Evolutionary conservation across 495 filamentous ascomycete species (phyloP), one percentile per base, ranked within the genome.

Genomic region (Hypoxylon lenormandii): DNA sequence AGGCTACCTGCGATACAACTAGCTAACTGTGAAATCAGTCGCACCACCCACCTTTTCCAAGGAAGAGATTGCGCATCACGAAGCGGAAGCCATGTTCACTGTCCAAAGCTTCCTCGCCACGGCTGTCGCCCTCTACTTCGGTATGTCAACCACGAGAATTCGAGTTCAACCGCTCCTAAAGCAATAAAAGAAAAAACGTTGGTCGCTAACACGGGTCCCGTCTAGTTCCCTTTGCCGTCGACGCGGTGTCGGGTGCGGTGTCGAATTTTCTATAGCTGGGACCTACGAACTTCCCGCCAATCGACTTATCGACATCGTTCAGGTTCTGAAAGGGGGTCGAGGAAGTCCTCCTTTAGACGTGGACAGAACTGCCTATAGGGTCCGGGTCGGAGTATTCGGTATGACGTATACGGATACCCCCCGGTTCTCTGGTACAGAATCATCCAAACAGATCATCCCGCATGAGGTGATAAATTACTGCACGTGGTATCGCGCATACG

Each of bases 161-260:
- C 7, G 26, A 3, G 2, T 26, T 26, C 23, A 11, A 19, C 37
- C 22, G 26, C 1, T 47, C 40, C n/a, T 19, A 6, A 8, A 28
- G 10, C 4, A 50, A 16, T 22, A 8, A 6, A 8, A 28, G 10
- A 2, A 50, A 16, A 30, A 8, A 19, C 33, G 10, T 46, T 16
- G 8, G 19, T 70, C 30, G 51, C 37, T 52, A 30, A 60, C 46
- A 51, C 26, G 61, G 30, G 16, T 18, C 38, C 43, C 33, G 36
- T 8, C 38, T 64, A 95, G 93, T 91, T 55, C 93, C 93, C 59
- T 96, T 96, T 80, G 85, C 88, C 64, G 80, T 96, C 77, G 91
- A 95, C 68, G 91, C 88, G 72, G 84, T 90, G 66, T 86, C 80
- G 72, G 91, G 90, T 77, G 81, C 95, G 66, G 84, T 90, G 66